Conservation (phyloP, 106 monocot genomes). For the Allium fistulosum region DNA sequence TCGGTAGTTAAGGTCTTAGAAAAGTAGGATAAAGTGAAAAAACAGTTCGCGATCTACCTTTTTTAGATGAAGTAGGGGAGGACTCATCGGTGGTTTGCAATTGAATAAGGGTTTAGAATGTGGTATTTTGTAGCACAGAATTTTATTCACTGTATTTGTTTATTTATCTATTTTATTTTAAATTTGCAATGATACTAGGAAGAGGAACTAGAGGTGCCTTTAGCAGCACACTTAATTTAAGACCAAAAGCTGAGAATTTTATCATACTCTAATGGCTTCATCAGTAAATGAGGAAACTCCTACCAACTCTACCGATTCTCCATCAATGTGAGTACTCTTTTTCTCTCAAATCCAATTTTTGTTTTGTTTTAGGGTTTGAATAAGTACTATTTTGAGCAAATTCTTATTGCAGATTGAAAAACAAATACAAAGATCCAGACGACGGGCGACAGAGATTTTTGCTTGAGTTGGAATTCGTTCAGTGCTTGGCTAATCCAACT, state of each 20-base stretch:
- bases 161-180: no score
- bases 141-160: no score
- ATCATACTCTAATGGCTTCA: background rate
- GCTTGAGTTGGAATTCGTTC: conserved; percentile 91
- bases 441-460: conserved; percentile 83
- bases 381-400: background rate
- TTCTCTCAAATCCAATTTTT: background rate
- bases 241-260: background rate
- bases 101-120: no score
- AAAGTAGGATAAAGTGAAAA: no score
- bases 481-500: conserved; percentile 90
- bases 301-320: background rate
- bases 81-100: no score
- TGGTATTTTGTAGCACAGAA: no score
- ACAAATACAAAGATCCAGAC: conserved; percentile 75
- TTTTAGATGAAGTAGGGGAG: no score
- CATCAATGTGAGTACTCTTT: background rate
- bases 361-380: background rate
- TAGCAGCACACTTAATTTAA: no score
- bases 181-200: no score
- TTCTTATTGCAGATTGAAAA: conserved; percentile 26
- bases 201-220: no score
- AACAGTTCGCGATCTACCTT: no score
- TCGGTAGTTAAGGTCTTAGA: no score
- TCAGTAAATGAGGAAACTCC: background rate